Conservation (phyloP, 108 stramenopile species). For the Discostella stelligeroides region DNA sequence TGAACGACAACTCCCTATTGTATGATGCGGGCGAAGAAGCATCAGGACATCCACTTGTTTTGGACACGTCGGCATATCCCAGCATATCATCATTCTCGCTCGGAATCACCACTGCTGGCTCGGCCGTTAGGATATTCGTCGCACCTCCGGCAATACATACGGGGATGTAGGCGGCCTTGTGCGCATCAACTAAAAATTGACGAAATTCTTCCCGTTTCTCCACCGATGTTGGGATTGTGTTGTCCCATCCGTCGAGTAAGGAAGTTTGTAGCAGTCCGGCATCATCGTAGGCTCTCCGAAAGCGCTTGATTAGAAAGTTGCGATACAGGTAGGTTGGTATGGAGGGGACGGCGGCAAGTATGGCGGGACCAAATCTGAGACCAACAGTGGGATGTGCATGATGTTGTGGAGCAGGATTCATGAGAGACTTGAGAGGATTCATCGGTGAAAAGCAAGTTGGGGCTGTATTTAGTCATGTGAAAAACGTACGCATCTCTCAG, state of each 20-base stretch:
- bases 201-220: conserved; percentile 81
- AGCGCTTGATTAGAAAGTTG: conserved; percentile 53
- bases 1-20: background rate
- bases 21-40: conserved; percentile 7
- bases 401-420: conserved; percentile 29
- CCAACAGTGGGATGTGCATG: too few relatives aligned
- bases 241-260: conserved; percentile 84
- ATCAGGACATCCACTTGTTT: background rate
- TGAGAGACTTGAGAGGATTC: conserved; percentile 63
- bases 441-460: background rate
- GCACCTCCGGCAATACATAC: conserved; percentile 81
- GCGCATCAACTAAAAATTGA: conserved; percentile 83
- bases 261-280: conserved; percentile 84
- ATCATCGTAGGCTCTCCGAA: conserved; percentile 70
- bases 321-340: conserved; percentile 70
- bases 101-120: conserved; percentile 75
- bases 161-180: conserved; percentile 90
- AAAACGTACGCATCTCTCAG: conserved; percentile 6
- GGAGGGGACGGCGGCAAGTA: conserved; percentile 63
- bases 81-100: conserved; percentile 55
- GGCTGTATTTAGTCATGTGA: too few relatives aligned
- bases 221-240: conserved; percentile 51
- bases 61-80: conserved; percentile 36
- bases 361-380: conserved; percentile 56
- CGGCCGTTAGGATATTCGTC: conserved; percentile 68